Conservation (phyloP, 2,329 filamentous ascomycete species). For the Akanthomyces muscarius region DNA sequence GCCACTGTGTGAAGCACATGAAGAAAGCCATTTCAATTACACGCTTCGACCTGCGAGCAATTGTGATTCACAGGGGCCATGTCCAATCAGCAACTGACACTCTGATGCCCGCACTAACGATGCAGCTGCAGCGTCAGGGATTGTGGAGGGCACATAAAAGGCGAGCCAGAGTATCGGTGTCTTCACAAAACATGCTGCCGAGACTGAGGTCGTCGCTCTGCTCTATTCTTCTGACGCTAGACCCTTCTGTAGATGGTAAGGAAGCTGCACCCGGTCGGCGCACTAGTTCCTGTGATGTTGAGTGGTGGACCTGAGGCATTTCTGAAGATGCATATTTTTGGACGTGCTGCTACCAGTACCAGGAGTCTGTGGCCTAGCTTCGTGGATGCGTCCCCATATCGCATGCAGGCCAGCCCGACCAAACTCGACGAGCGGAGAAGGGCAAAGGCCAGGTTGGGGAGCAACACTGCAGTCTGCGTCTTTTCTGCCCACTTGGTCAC, state of each 20-base stretch:
- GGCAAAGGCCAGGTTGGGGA: neutral
- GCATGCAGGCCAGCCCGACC: slow-evolving; percentile 12
- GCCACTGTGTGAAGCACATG: neutral
- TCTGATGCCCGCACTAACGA: neutral
- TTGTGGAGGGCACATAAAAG: neutral
- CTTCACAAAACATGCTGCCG: neutral
- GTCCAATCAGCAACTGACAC: neutral
- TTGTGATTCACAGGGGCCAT: neutral
- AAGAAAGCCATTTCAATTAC: neutral
- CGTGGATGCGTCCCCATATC: slow-evolving; percentile 10
- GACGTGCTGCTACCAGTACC: neutral
- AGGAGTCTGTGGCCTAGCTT: neutral
- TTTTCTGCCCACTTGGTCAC: slow-evolving; percentile 1
- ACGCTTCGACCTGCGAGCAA: neutral
- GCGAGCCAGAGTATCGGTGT: neutral
- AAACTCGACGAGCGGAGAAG: neutral
- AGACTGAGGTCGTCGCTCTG: neutral
- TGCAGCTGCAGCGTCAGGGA: neutral
- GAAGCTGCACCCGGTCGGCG: neutral
- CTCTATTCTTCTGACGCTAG: slow-evolving; percentile 3
- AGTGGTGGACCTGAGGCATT: slow-evolving; percentile 32
- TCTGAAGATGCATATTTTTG: slow-evolving; percentile 19
- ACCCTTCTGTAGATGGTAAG: neutral
- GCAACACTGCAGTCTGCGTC: neutral
- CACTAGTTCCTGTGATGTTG: slow-evolving; percentile 3